Evolutionary conservation across 2,329 filamentous ascomycete species (phyloP).

Genomic region (Trichocomaceae sp.): DNA sequence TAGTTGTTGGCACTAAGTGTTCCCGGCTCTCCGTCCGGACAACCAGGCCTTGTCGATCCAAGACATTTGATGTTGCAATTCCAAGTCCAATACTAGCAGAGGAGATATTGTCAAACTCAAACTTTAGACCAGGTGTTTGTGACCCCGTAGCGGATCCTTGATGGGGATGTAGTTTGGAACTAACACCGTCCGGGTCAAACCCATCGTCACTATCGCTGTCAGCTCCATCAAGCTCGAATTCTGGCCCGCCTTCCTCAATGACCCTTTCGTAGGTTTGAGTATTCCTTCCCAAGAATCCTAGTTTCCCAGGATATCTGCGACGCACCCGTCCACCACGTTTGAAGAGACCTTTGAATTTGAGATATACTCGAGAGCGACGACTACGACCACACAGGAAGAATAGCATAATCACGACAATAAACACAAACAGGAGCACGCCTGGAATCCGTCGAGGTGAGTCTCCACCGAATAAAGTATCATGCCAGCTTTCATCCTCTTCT

Average conservation of each 20-base stretch:
- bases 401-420: conserved; percentile 61
- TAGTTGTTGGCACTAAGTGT: conserved; percentile 55
- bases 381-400: conserved; percentile 77
- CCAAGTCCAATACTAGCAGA: conserved; percentile 32
- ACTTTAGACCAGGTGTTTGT: conserved; percentile 31
- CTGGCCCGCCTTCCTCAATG: conserved; percentile 66
- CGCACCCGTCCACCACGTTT: conserved; percentile 28
- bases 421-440: conserved; percentile 67
- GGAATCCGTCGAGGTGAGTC: conserved; percentile 63
- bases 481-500: conserved; percentile 49
- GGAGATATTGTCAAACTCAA: conserved; percentile 36
- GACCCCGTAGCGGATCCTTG: conserved; percentile 19
- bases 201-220: conserved; percentile 47
- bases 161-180: conserved; percentile 35
- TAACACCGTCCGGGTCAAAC: conserved; percentile 52
- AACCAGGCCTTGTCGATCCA: conserved; percentile 64
- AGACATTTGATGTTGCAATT: conserved; percentile 34
- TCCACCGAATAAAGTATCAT: conserved; percentile 57
- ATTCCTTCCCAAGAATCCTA: conserved; percentile 31
- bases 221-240: conserved; percentile 70
- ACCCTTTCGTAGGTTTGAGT: conserved; percentile 69
- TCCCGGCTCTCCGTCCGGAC: conserved; percentile 83
- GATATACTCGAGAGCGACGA: conserved; percentile 57
- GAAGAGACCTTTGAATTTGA: conserved; percentile 43
- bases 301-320: conserved; percentile 56